Percentiles rank a stretch among this genome's conserved stretches.
phyloP scores from a whole-genome alignment of 495 filamentous ascomycete genomes.

The Aspergillus campestris region DNA sequence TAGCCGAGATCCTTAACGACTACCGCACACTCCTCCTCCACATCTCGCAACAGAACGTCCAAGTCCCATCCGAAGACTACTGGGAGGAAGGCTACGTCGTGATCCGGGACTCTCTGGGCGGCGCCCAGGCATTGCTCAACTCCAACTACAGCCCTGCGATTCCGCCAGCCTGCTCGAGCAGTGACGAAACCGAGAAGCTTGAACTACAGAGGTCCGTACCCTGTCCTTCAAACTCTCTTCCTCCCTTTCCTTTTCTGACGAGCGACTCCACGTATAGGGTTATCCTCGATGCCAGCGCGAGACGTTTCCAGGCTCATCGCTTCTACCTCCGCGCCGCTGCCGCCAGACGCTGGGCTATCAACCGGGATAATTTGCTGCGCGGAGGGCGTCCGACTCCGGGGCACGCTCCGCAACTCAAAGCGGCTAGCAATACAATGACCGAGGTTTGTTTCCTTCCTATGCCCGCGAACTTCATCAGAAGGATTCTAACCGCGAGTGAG shows the following conservation, averaged over 20 bases:
- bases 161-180: conserved; percentile 41
- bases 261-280: conserved; percentile 40
- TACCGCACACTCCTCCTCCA: conserved; percentile 76
- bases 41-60: conserved; percentile 60
- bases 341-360: conserved; percentile 71
- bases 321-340: conserved; percentile 74
- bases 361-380: conserved; percentile 56
- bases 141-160: conserved; percentile 56
- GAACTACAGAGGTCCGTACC: conserved; percentile 60
- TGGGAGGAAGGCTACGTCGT: conserved; percentile 71
- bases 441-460: conserved; percentile 41
- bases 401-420: conserved; percentile 50
- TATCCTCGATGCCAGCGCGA: conserved; percentile 65
- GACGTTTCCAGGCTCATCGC: conserved; percentile 78
- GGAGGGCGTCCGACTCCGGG: conserved; percentile 52
- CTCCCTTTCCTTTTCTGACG: not conserved
- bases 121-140: conserved; percentile 66
- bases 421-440: conserved; percentile 50
- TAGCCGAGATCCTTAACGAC: conserved; percentile 77
- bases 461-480: not conserved
- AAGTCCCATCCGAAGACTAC: conserved; percentile 54
- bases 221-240: conserved; percentile 7
- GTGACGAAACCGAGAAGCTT: conserved; percentile 61
- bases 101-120: conserved; percentile 63
- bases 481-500: not conserved